Percentiles rank a stretch among this genome's conserved stretches.
Evolutionary conservation across 2,329 filamentous ascomycete species (phyloP).

Genomic region (Ustulina deusta): DNA sequence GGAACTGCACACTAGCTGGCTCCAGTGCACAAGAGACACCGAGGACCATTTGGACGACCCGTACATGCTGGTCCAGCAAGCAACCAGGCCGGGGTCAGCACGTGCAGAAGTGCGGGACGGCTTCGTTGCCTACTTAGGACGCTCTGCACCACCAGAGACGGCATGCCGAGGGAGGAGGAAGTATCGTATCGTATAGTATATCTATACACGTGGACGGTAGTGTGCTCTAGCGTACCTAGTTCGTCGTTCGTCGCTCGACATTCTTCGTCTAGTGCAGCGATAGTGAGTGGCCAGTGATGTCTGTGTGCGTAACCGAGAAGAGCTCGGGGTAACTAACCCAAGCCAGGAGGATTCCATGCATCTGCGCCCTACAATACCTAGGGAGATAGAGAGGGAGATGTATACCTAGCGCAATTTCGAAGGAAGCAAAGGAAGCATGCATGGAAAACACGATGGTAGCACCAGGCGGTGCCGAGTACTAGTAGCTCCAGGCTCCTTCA

Average conservation of each 20-base stretch:
- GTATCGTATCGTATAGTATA: no score
- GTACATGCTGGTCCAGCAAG: not conserved
- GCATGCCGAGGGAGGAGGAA: no score
- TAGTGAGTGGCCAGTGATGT: conserved; percentile 10
- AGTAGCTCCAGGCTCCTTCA: conserved; percentile 22
- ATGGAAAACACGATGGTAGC: conserved; percentile 24
- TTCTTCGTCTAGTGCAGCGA: not conserved
- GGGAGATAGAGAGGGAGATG: not conserved
- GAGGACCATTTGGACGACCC: conserved; percentile 14
- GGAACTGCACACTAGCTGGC: conserved; percentile 10
- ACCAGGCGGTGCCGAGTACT: conserved; percentile 23
- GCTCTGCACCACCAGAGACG: not conserved
- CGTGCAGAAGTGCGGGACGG: conserved; percentile 9
- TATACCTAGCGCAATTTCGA: conserved; percentile 13
- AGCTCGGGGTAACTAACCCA: conserved; percentile 6
- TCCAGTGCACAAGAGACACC: conserved; percentile 1
- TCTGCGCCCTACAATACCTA: not conserved
- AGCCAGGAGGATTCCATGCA: conserved; percentile 7
- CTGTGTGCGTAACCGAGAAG: conserved; percentile 13
- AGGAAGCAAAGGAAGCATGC: conserved; percentile 34
- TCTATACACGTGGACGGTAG: not conserved
- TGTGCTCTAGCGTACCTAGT: not conserved
- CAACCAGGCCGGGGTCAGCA: conserved; percentile 13
- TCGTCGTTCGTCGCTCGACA: not conserved
- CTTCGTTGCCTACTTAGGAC: conserved; percentile 7